Conservation (phyloP, 352 stramenopile genomes). For the Peronospora destructor region DNA sequence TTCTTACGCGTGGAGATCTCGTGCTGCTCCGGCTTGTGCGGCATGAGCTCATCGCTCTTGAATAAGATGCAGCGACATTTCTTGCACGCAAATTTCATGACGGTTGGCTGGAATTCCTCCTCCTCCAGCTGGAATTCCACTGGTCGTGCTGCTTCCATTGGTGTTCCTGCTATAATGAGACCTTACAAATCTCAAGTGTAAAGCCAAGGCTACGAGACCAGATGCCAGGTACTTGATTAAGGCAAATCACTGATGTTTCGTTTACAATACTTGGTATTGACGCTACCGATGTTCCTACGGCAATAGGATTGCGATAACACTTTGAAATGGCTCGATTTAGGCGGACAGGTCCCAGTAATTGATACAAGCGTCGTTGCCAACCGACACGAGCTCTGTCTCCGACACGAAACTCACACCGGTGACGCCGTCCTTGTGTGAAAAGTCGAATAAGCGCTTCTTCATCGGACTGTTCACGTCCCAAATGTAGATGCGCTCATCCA, state of each 20-base stretch:
- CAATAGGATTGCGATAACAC: not conserved
- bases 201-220: not conserved
- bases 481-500: slow-evolving; percentile 95
- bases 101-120: not conserved
- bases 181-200: not conserved
- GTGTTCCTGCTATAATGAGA: not conserved
- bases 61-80: slow-evolving; percentile 66
- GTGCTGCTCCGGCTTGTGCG: slow-evolving; percentile 57
- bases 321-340: slow-evolving; percentile 7
- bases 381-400: slow-evolving; percentile 67
- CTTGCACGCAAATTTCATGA: slow-evolving; percentile 54
- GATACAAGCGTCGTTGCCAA: slow-evolving; percentile 78
- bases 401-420: slow-evolving; percentile 65
- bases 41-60: slow-evolving; percentile 45
- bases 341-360: slow-evolving; percentile 63
- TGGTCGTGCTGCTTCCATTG: slow-evolving; percentile 1
- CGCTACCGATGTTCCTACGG: not conserved
- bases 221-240: no score
- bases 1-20: slow-evolving; percentile 59
- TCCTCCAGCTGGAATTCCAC: slow-evolving; percentile 13
- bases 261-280: no score
- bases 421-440: slow-evolving; percentile 78
- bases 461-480: slow-evolving; percentile 86
- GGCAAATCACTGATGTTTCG: no score
- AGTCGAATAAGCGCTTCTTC: slow-evolving; percentile 65